These are phyloP conservation scores for Fusarium guadeloupense DNA, from an alignment of 2,329 filamentous ascomycete species.

Conservation along the genomic window DNA sequence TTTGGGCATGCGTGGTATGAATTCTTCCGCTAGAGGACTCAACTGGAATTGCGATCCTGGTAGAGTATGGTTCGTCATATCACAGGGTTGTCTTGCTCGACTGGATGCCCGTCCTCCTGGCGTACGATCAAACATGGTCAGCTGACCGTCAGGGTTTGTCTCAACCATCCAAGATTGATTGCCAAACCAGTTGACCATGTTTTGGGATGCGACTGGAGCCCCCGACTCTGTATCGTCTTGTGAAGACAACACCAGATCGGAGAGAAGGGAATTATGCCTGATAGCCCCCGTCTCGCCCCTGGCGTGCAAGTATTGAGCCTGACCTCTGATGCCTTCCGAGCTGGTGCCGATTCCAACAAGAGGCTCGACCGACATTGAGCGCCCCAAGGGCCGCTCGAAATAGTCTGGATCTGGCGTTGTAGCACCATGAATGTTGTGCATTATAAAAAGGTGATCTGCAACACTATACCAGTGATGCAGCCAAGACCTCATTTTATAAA, in stretches of 20 bases:
- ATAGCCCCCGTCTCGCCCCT: background rate
- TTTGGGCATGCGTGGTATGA: background rate
- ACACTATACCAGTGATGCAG: constrained; percentile 44
- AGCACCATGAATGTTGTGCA: constrained; percentile 21
- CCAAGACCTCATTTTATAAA: constrained; percentile 44
- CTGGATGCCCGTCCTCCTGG: background rate
- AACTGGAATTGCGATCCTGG: background rate
- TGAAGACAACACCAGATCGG: background rate
- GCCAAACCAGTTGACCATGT: background rate
- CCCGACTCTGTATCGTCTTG: background rate
- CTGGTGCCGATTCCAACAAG: too few relatives aligned
- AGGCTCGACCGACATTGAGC: background rate
- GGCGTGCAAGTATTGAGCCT: background rate
- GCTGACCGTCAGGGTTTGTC: background rate
- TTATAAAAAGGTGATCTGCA: constrained; percentile 37
- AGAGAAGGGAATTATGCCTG: background rate
- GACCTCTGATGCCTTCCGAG: background rate
- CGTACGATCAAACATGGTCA: constrained; percentile 3
- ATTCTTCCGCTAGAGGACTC: background rate
- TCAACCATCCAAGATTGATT: background rate
- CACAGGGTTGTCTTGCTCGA: background rate
- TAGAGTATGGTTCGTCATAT: background rate
- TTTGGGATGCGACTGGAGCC: background rate
- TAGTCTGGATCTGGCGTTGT: constrained; percentile 40
- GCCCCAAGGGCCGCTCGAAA: constrained; percentile 34